phyloP scores from a whole-genome alignment of 768 basidiomycete species.

The Coprinopsis marcescibilis region DNA sequence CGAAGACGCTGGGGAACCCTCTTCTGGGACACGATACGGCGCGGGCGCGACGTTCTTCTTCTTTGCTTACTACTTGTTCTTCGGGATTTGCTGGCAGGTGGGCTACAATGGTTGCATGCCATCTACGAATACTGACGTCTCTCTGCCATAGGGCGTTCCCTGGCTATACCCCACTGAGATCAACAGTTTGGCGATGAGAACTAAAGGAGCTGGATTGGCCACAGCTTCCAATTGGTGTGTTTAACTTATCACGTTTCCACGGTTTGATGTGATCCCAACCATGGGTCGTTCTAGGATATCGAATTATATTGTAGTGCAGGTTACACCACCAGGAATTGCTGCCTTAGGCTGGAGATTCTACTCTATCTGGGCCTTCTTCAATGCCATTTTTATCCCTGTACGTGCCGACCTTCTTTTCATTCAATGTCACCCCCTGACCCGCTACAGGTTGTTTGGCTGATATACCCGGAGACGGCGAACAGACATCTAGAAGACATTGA shows the following conservation, averaged over 20 bases:
- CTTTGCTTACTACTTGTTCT: conserved; percentile 46
- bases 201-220: conserved; percentile 43
- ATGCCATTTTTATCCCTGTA: conserved; percentile 44
- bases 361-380: conserved; percentile 44
- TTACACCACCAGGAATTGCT: conserved; percentile 41
- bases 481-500: conserved; percentile 47
- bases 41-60: conserved; percentile 43
- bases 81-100: conserved; percentile 50
- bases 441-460: conserved; percentile 35
- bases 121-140: neutral
- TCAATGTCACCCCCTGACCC: neutral
- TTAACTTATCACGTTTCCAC: neutral
- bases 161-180: conserved; percentile 50
- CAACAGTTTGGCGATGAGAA: conserved; percentile 44
- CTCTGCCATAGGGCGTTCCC: conserved; percentile 32
- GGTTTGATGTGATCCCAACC: neutral
- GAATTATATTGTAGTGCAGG: conserved; percentile 47
- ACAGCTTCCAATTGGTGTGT: conserved; percentile 43
- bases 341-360: conserved; percentile 45
- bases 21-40: conserved; percentile 31
- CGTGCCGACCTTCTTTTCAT: conserved; percentile 10
- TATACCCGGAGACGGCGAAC: conserved; percentile 48
- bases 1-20: conserved; percentile 4
- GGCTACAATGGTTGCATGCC: conserved; percentile 1
- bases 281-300: conserved; percentile 31